phyloP scores from a whole-genome alignment of 306 rosid genomes.

The Rosa rugosa region DNA sequence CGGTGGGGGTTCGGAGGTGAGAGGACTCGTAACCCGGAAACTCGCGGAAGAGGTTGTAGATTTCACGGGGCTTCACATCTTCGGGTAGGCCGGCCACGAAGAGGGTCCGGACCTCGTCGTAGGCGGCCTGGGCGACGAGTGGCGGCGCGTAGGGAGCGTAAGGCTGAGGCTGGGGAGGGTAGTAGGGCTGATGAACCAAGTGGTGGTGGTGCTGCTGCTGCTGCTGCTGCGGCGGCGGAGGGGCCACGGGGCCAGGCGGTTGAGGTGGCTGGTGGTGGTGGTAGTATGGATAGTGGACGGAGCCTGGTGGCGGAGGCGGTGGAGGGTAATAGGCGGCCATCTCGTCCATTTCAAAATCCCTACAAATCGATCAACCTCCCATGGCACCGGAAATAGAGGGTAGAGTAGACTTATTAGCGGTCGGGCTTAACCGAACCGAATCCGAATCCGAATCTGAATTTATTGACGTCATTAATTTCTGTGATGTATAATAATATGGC shows the following conservation, averaged over 20 bases:
- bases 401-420: too few relatives aligned
- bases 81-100: slow-evolving; percentile 92
- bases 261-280: slow-evolving; percentile 47
- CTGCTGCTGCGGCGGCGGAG: slow-evolving; percentile 8
- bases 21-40: slow-evolving; percentile 94
- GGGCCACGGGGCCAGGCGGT: slow-evolving; percentile 40
- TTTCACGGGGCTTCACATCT: slow-evolving; percentile 85
- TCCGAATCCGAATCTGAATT: not conserved
- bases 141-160: slow-evolving; percentile 23
- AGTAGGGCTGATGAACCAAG: slow-evolving; percentile 40
- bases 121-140: slow-evolving; percentile 14
- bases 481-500: not conserved
- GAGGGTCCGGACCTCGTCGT: slow-evolving; percentile 81
- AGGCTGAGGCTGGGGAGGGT: slow-evolving; percentile 29
- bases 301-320: slow-evolving; percentile 44
- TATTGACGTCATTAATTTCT: not conserved
- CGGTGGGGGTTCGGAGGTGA: slow-evolving; percentile 75
- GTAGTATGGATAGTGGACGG: slow-evolving; percentile 61
- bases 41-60: slow-evolving; percentile 81
- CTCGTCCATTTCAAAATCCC: slow-evolving; percentile 60
- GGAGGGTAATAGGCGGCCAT: slow-evolving; percentile 73
- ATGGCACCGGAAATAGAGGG: not conserved
- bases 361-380: not conserved
- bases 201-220: slow-evolving; percentile 19
- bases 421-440: not conserved